These are phyloP conservation scores for Hypomontagnella monticulosa DNA, from an alignment of 495 filamentous ascomycete genomes.

Conservation along the genomic window DNA sequence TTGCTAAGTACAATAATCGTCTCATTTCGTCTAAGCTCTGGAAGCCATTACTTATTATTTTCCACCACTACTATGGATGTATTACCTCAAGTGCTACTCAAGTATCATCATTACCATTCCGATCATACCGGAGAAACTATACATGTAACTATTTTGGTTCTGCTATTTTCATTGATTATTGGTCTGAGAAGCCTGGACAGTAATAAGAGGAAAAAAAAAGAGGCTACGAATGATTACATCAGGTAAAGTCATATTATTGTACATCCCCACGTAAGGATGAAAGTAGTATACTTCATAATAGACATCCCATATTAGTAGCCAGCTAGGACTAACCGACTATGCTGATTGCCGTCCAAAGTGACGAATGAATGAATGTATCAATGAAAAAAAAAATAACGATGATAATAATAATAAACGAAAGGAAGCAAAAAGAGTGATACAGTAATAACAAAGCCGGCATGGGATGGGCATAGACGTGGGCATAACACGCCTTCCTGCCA, in stretches of 20 bases:
- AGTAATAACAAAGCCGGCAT: conserved; percentile 40
- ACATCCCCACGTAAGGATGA: not conserved
- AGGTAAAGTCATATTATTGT: not conserved
- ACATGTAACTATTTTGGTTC: conserved; percentile 17
- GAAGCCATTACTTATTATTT: no score
- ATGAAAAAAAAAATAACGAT: not conserved
- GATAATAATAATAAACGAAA: conserved; percentile 4
- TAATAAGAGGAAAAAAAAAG: not conserved
- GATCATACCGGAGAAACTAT: conserved; percentile 30
- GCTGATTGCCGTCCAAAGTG: conserved; percentile 10
- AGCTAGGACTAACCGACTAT: conserved; percentile 3
- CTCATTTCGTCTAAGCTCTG: conserved; percentile 31
- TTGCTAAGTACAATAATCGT: conserved; percentile 28
- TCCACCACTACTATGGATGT: no score
- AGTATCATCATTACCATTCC: not conserved
- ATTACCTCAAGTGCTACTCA: not conserved
- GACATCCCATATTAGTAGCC: not conserved
- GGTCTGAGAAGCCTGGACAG: not conserved
- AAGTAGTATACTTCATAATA: not conserved
- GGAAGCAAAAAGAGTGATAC: conserved; percentile 23
- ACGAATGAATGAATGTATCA: conserved; percentile 15
- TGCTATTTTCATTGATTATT: conserved; percentile 11
- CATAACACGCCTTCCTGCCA: conserved; percentile 11
- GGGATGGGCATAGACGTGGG: conserved; percentile 8
- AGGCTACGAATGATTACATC: not conserved